Base-by-base conservation (phyloP, 495 filamentous ascomycete species). In the Lentithecium fluviatile region DNA sequence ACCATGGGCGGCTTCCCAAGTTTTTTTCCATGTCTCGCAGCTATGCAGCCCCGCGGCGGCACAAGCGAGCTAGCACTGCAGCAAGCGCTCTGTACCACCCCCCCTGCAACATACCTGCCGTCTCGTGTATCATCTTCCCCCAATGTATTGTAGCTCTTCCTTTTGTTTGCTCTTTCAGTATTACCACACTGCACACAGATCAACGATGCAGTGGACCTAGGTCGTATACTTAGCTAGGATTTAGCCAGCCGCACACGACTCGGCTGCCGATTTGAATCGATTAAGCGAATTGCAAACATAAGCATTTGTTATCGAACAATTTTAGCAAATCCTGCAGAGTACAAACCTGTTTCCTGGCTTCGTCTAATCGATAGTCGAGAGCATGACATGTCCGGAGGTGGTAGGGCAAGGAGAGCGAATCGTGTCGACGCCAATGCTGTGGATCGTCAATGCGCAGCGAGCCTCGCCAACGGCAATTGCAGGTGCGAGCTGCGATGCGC, bases 51-150 rank as follows among this genome's bases (percentile, higher is more conserved):
- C 40, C 13, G 4, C 19, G 19, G 40, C 40, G 40, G 40, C 40
- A 43, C 29, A 19, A 21, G 1, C 15, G 24, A 21, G 34, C 55
- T 17, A 58, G 26, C 19, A 17, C 34, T 20, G 23, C 53, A 50
- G 55, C 52, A 62, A 62, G 59, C 59, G 51, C 59, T 23, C 40
- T 62, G 59, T 62, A 23, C 50, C 29, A 54, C 58, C 43, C 43
- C 20, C n/a, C 24, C 38, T 23, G 40, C 8, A n/a, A 49, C 58
- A 61, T 61, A 61, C 50, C 58, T 38, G 26, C 32, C 40, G 13
- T 26, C 25, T 48, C n/a, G 21, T 29, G 34, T 32, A 37, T 50
- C 43, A 24, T 29, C 19, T 52, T 43, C 45, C 19, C 25, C 24
- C n/a, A 42, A 26, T 58, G 48, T 60, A 52, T 37, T 52, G 4